These are phyloP conservation scores for Linnemannia hyalina DNA, from an alignment of 192 early-diverging fungal species.

Conservation along the genomic window DNA sequence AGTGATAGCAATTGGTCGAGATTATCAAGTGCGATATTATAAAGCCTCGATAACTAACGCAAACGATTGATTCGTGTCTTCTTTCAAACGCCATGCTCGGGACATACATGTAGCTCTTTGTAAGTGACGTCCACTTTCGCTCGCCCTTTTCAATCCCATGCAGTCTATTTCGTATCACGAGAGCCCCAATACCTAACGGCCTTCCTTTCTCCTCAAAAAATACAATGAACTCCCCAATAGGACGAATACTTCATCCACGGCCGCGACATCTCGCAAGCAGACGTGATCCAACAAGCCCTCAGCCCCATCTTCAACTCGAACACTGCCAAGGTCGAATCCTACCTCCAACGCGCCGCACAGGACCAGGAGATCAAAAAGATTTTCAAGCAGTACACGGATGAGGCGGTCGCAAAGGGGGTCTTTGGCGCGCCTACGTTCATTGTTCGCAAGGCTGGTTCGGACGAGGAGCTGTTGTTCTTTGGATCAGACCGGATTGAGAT, in stretches of 20 bases:
- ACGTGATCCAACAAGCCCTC: conserved; percentile 32
- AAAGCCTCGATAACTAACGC: neutral
- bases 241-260: conserved; percentile 52
- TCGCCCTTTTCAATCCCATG: neutral
- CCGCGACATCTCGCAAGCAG: conserved; percentile 36
- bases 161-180: no score
- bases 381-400: conserved; percentile 59
- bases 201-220: neutral
- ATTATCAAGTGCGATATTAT: neutral
- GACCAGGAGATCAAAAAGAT: conserved; percentile 35
- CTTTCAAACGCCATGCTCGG: no score
- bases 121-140: neutral
- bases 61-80: neutral
- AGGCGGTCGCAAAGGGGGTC: conserved; percentile 54
- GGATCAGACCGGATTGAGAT: conserved; percentile 68
- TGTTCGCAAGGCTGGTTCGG: conserved; percentile 42
- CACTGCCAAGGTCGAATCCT: conserved; percentile 13
- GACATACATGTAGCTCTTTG: no score
- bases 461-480: conserved; percentile 67
- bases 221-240: neutral
- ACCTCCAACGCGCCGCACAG: conserved; percentile 21
- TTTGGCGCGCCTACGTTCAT: conserved; percentile 70
- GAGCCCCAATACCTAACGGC: neutral
- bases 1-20: neutral
- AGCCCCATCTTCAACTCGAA: conserved; percentile 18